Base-by-base conservation (phyloP, 108 stramenopile genomes). In the Cyclotella choctawhatcheeana region DNA sequence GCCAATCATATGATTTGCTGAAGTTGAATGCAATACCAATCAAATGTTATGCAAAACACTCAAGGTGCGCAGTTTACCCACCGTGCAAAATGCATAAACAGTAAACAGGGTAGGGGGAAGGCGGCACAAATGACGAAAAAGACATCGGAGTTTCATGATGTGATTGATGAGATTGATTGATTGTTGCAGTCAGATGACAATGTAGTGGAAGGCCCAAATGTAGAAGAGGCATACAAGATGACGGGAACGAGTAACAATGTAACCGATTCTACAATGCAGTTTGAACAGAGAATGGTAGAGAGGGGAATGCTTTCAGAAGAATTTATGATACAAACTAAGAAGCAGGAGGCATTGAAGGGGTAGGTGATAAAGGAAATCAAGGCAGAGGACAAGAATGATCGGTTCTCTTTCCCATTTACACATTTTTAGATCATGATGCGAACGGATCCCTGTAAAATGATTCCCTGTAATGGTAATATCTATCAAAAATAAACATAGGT, bases 11-110 rank as follows among this genome's bases (percentile, higher is more conserved):
- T 86, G 90, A 1, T 79, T 91, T 64, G 90, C 81, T 13, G 77
- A 87, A 43, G 72, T 88, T 27, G 90, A 91, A 55, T 88, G 73
- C 60, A 65, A 79, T 62, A 53, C 64, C 0, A 87, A 84, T 67
- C 56, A 59, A 0, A 40, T 66, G 0, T 54, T 91, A 3, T 91
- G 90, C 47, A 76, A 78, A 55, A 44, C 84, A 12, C 71, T 89
- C 27, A 86, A 87, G 29, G 82, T 91, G 44, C 82, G 64, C 31
- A 87, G 77, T 45, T 65, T 91, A 50, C 90, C 90, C 34, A 77
- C 83, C 16, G 81, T 87, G 5, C 85, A 83, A n/a, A n/a, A n/a
- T n/a, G n/a, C 51, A 63, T 89, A 32, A 86, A 88, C n/a, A n/a
- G n/a, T 40, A 64, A 52, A 27, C 34, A 40, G 48, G 74, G 72